Evolutionary conservation across 208 protist species (phyloP).

Genomic region (Zelonia costaricensis): DNA sequence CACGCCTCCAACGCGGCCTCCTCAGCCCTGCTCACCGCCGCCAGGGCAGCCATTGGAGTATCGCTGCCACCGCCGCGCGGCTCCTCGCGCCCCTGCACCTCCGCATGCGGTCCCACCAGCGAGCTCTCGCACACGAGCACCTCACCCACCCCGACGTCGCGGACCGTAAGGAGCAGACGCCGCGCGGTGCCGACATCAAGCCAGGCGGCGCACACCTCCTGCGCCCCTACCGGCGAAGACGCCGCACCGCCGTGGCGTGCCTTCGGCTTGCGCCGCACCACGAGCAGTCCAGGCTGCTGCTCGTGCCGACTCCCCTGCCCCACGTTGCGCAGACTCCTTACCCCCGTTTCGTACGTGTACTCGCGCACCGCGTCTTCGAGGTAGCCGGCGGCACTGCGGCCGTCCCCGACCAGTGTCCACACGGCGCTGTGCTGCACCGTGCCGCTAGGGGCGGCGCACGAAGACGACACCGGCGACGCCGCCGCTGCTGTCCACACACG

Average conservation of each 20-base stretch:
- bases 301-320: conserved; percentile 23
- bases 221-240: not conserved
- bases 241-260: not conserved
- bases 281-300: conserved; percentile 9
- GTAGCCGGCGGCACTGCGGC: conserved; percentile 64
- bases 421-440: conserved; percentile 15
- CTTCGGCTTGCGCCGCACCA: conserved; percentile 24
- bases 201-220: conserved; percentile 56
- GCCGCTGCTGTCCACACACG: conserved; percentile 12
- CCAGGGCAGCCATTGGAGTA: not conserved
- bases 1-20: conserved; percentile 34
- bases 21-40: conserved; percentile 12
- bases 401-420: conserved; percentile 66
- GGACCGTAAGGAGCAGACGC: conserved; percentile 37
- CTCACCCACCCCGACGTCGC: conserved; percentile 56
- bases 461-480: not conserved
- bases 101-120: conserved; percentile 14
- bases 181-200: conserved; percentile 29
- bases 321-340: conserved; percentile 41
- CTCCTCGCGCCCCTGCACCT: conserved; percentile 3
- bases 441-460: not conserved
- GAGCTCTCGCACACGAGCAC: conserved; percentile 59
- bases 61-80: not conserved
- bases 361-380: conserved; percentile 65
- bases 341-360: conserved; percentile 57